phyloP scores from a whole-genome alignment of 2,329 filamentous ascomycete genomes.

The Ophiocordyceps camponoti-saundersi region DNA sequence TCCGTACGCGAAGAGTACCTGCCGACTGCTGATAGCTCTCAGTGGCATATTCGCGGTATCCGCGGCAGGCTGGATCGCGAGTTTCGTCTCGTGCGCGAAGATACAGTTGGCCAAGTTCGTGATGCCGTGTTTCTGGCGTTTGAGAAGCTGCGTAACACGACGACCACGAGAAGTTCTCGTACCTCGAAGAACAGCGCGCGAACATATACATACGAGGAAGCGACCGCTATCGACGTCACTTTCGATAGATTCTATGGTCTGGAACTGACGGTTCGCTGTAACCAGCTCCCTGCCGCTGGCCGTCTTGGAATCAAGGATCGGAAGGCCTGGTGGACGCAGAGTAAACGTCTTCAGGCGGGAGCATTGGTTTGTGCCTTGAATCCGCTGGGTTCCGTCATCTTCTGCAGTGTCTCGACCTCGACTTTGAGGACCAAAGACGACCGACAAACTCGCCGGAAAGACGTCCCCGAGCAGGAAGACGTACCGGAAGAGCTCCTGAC shows the following conservation, averaged over 20 bases:
- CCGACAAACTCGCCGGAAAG: constrained; percentile 6
- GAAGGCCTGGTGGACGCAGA: constrained; percentile 31
- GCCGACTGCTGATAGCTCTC: constrained; percentile 17
- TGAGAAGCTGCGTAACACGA: constrained; percentile 11
- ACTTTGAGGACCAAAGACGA: constrained; percentile 5
- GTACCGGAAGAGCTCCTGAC: constrained; percentile 6
- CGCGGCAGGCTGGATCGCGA: constrained; percentile 33
- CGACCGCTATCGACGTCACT: constrained; percentile 11
- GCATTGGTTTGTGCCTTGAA: constrained; percentile 31
- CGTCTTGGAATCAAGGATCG: constrained; percentile 12
- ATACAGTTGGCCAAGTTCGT: constrained; percentile 34
- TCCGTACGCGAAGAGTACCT: constrained; percentile 25
- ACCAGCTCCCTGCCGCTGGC: constrained; percentile 20
- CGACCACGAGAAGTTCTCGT: not conserved
- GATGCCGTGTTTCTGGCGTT: constrained; percentile 26
- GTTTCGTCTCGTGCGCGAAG: constrained; percentile 37
- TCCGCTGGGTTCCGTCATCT: constrained; percentile 18
- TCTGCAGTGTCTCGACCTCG: constrained; percentile 19
- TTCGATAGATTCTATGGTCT: constrained; percentile 24
- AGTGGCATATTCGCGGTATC: constrained; percentile 20
- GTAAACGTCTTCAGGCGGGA: constrained; percentile 29
- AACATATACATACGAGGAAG: constrained; percentile 10
- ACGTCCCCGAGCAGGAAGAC: constrained; percentile 2
- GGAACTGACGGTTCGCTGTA: constrained; percentile 25
- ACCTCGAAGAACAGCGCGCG: constrained; percentile 10